Conservation (phyloP, 495 filamentous ascomycete genomes). For the Penicillium turbatum region DNA sequence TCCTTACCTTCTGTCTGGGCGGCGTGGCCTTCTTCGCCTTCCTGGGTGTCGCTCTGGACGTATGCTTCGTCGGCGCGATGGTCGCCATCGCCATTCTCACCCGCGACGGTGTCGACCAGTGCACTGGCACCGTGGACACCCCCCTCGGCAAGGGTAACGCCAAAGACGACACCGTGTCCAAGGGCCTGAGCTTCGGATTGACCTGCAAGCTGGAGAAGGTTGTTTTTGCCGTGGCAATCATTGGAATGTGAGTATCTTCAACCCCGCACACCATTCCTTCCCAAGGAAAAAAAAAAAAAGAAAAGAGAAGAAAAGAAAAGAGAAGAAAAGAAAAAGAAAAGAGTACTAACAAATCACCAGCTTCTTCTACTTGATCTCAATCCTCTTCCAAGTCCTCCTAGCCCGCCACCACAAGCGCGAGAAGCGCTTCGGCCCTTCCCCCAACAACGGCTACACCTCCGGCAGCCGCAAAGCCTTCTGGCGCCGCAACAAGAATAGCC, state of each 20-base stretch:
- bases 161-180: slow-evolving; percentile 31
- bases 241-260: slow-evolving; percentile 61
- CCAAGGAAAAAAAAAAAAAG: no score
- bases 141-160: slow-evolving; percentile 60
- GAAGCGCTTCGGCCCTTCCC: slow-evolving; percentile 72
- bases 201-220: slow-evolving; percentile 70
- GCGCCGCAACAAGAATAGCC: slow-evolving; percentile 43
- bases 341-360: slow-evolving; percentile 30
- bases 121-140: slow-evolving; percentile 60
- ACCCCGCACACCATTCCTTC: not conserved
- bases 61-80: slow-evolving; percentile 74
- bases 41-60: slow-evolving; percentile 71
- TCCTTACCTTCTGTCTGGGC: slow-evolving; percentile 75
- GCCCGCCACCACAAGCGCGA: slow-evolving; percentile 70
- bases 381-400: slow-evolving; percentile 57
- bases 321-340: no score
- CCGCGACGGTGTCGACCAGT: slow-evolving; percentile 57
- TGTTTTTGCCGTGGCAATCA: slow-evolving; percentile 70
- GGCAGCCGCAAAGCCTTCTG: slow-evolving; percentile 54
- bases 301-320: no score
- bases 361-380: slow-evolving; percentile 63
- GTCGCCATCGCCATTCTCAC: slow-evolving; percentile 74
- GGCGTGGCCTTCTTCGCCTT: slow-evolving; percentile 70
- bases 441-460: slow-evolving; percentile 72
- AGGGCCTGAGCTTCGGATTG: slow-evolving; percentile 39